Evolutionary conservation across 345 rosid genomes (phyloP).

Genomic region (Atalantia buxifolia): DNA sequence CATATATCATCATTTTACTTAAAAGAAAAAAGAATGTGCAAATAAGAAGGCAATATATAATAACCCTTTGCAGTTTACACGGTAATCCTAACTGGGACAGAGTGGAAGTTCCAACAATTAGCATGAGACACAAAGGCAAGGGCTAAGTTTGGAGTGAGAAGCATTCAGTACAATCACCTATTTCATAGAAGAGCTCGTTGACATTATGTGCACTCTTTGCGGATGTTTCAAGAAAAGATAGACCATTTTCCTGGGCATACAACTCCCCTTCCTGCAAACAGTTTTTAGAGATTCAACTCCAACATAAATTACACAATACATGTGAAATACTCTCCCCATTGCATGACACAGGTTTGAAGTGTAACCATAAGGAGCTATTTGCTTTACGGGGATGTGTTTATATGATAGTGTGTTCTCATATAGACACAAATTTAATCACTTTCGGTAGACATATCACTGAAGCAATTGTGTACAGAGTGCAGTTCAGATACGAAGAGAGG

Average conservation of each 20-base stretch:
- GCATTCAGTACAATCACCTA: constrained; percentile 36
- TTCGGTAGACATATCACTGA: background rate
- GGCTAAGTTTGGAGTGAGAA: background rate
- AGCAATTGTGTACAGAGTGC: background rate
- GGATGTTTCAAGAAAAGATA: constrained; percentile 67
- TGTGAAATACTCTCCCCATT: background rate
- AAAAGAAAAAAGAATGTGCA: too few relatives aligned
- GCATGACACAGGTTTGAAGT: background rate
- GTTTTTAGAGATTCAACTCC: background rate
- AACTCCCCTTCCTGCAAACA: constrained; percentile 57
- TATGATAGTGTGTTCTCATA: background rate
- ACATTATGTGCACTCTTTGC: constrained; percentile 74
- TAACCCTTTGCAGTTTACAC: background rate
- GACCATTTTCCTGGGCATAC: constrained; percentile 62
- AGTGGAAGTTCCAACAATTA: background rate
- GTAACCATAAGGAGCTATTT: background rate
- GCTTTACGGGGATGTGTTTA: background rate
- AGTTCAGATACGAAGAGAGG: background rate
- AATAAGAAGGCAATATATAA: background rate
- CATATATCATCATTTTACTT: too few relatives aligned
- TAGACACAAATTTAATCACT: background rate
- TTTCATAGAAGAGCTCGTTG: constrained; percentile 71
- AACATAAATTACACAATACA: background rate
- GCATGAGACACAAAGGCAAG: background rate
- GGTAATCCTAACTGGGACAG: constrained; percentile 6